Evolutionary conservation across 805 yeast genomes (phyloP), one percentile per base, ranked within the genome.

Genomic region (Starmerella apicola): DNA sequence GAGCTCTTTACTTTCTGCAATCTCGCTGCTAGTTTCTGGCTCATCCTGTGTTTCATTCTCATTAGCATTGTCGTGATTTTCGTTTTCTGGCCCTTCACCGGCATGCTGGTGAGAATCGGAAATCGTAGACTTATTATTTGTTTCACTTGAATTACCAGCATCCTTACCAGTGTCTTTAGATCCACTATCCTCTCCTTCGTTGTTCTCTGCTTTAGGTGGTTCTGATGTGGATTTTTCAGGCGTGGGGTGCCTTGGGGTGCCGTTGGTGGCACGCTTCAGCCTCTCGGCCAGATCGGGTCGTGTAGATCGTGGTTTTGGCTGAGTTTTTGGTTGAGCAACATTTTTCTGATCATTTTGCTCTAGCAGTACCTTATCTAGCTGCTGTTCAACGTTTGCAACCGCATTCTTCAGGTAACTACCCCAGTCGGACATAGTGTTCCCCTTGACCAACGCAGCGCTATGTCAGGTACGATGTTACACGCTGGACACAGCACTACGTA

Each of bases 271-370:
- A 45, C 76, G 59, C 1, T 91, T 93, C 38, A 86, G 65, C 45
- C 96, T 67, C 52, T 86, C 95, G 52, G 83, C 93, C 49, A 88
- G 65, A 0, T 94, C 76, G 16, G 82, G 61, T 46, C 86, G 66
- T 24, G 25, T 12, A 13, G 2, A 5, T 15, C 17, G 25, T n/a
- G 38, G 29, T 16, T 12, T 16, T 7, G 30, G 30, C 12, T 24
- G 8, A 12, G 26, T 12, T 12, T 8, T 24, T n/a, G n/a, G n/a
- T n/a, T n/a, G n/a, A 23, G 12, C 26, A 12, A 12, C 26, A 23
- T 12, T 23, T 7, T 28, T 33, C 6, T 34, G 30, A 37, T 32
- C 35, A 1, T 27, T 33, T 19, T 43, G 37, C 23, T 56, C 61
- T 32, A 50, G 55, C 2, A 64, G 54, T 4, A 63, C 68, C 40